Evolutionary conservation across 345 rosid species (phyloP), one percentile per base, ranked within the genome.

Genomic region (Viola odorata): DNA sequence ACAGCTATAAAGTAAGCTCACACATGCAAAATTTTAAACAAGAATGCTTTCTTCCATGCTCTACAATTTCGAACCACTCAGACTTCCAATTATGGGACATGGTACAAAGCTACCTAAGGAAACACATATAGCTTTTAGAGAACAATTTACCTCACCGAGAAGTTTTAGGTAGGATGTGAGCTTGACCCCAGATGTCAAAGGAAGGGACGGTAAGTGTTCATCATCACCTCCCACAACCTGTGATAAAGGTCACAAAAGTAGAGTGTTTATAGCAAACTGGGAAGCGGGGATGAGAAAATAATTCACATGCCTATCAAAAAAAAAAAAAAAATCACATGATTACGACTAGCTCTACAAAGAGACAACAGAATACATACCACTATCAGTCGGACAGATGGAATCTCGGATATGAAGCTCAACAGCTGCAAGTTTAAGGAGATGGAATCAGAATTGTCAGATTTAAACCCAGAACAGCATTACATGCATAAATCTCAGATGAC

Each of bases 151-250:
- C 71, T 59, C 60, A 66, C 76, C 74, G 54, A 80, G 61, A 53
- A 91, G 82, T 79, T 81, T 82, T 53, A 62, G 57, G 69, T 84
- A 87, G 8, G 96, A 84, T 65, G 69, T 53, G 48, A 89, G 70
- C 77, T 80, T 81, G 69, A 87, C 81, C 53, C 81, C 73, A 39
- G 82, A 69, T 60, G 80, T 64, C 55, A 71, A 67, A 53, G 96
- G 91, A 73, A 91, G 86, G 14, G 82, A 76, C 48, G 95, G 89
- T 40, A 91, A 70, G 72, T 81, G 71, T 69, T 76, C 85, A 39
- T 87, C 95, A 7, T 58, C 80, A 48, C 85, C 96, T 63, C 95
- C 96, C 54, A 91, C 91, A 60, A 91, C 95, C 98, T 88, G 67
- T 44, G 44, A 55, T 37, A 15, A 8, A 41, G 40, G 54, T 55